Base-by-base conservation (phyloP, 768 basidiomycete genomes). In the Harrya chromipes region DNA sequence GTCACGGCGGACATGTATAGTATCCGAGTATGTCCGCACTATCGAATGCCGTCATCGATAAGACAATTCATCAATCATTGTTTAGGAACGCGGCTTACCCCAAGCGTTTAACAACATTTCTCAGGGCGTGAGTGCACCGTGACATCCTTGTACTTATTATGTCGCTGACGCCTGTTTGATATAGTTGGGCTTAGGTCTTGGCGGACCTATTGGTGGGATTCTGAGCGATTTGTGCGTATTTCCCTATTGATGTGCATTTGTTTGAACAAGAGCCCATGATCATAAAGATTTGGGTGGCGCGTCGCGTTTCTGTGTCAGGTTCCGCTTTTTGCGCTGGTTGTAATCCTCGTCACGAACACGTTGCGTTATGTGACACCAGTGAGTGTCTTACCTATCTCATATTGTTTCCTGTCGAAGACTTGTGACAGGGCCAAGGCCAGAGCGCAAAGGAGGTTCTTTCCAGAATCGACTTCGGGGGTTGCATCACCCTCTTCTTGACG, bases 391-490 rank as follows among this genome's bases (percentile, higher is more conserved):
- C 37, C 6, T 27, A 21, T 19, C n/a, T 29, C 7, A 4, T 4
- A 17, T 38, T 9, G 10, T 19, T 16, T 11, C 9, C 9, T 29
- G 14, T 21, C 6, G 29, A 8, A 10, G 12, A 7, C 6, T 20
- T 29, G 17, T 10, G 9, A 1, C 60, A 89, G 87, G 87, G 87
- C 1, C 78, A 80, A 49, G 76, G 83, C 13, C 82, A 80, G 65
- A 82, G 76, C 45, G 59, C 82, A 0, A 78, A 68, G 47, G 85
- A 90, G 27, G 77, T 90, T 1, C 59, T 90, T 13, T 86, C 80
- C 60, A 78, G 88, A n/a, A 87, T 91, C 21, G 89, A 91, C 62
- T 90, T 87, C 57, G 81, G 79, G 4, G 89, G 89, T 0, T 86
- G 78, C 53, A 57, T 78, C 12, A 75, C 79, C 1, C 74, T 90